Evolutionary conservation across 2,329 filamentous ascomycete genomes (phyloP), one percentile per base, ranked within the genome.

Genomic region (Neonectria punicea): DNA sequence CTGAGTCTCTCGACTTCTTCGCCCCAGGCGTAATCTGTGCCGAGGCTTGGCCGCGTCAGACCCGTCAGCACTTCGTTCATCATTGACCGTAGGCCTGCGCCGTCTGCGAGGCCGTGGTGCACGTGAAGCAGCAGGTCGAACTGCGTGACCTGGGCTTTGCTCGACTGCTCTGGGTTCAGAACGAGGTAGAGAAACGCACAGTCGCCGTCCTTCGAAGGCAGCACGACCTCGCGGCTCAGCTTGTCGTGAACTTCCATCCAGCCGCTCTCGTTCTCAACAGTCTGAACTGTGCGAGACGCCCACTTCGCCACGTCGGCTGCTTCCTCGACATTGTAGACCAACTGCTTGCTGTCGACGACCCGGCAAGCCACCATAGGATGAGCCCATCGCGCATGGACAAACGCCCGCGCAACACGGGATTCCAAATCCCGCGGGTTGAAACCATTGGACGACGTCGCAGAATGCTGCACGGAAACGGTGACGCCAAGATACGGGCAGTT

Each of bases 91-190:
- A 63, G 47, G 1, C 60, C 54, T 6, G 53, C 60, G 1, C 46
- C 60, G 11, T 63, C 60, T 36, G 47, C 47, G 1, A 63, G 47
- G 5, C 53, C 54, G 22, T 58, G 60, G 5, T 63, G 60, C 39
- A 63, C 49, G 18, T 63, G 60, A 3, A 63, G 47, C 1, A 62
- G 59, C n/a, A 63, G n/a, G 5, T 63, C 28, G 18, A 63, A 63
- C 28, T 63, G 16, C 11, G n/a, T 58, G 39, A 63, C 47, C 18
- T 58, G 60, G 3, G 46, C 3, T 41, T 54, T 59, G 22, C 43
- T 5, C 5, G 55, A 22, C 5, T 58, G 46, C 20, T 58, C 54
- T 5, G 55, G 49, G n/a, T n/a, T 47, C 2, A 63, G 6, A 5
- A 63, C 5, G 3, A 58, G 54, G 9, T 63, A 63, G 7, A 63